Evolutionary conservation across 2,329 filamentous ascomycete species (phyloP).

Genomic region (Aspergillus sp.): DNA sequence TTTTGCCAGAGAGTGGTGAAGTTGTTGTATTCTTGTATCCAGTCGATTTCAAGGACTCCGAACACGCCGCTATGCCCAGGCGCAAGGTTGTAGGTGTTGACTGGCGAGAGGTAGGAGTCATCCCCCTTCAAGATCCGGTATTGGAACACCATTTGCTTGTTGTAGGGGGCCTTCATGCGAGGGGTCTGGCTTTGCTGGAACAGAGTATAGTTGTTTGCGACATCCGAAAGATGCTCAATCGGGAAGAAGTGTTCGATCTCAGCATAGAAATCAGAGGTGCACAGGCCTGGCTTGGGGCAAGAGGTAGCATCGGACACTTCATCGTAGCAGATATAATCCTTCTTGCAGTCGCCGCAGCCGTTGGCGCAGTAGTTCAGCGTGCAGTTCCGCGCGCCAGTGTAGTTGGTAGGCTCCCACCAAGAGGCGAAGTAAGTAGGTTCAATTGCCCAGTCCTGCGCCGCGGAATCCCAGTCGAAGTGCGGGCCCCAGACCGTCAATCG

Average conservation of each 20-base stretch:
- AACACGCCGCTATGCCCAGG: conserved; percentile 11
- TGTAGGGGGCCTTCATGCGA: conserved; percentile 9
- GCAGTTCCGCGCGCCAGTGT: conserved; percentile 12
- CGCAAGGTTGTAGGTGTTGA: conserved; percentile 12
- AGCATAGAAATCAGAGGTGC: conserved; percentile 11
- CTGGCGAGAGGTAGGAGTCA: conserved; percentile 13
- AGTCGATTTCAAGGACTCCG: conserved; percentile 11
- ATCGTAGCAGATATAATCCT: conserved; percentile 16
- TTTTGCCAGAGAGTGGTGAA: conserved; percentile 10
- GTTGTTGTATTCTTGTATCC: conserved; percentile 12
- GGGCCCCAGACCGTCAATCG: conserved; percentile 12
- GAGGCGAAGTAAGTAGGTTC: conserved; percentile 7
- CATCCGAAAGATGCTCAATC: conserved; percentile 9
- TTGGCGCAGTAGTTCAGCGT: conserved; percentile 15
- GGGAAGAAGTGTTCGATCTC: conserved; percentile 16
- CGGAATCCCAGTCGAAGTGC: conserved; percentile 10
- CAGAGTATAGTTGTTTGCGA: conserved; percentile 8
- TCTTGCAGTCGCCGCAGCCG: conserved; percentile 13
- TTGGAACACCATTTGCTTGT: conserved; percentile 11
- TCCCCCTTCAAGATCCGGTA: conserved; percentile 11
- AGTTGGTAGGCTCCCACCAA: conserved; percentile 12
- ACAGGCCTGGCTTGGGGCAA: conserved; percentile 10
- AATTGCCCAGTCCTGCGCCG: conserved; percentile 5
- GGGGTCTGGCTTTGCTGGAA: conserved; percentile 8
- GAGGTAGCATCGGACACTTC: conserved; percentile 10